These are phyloP conservation scores for Salix brachista DNA, from an alignment of 345 rosid genomes.

Conservation along the genomic window DNA sequence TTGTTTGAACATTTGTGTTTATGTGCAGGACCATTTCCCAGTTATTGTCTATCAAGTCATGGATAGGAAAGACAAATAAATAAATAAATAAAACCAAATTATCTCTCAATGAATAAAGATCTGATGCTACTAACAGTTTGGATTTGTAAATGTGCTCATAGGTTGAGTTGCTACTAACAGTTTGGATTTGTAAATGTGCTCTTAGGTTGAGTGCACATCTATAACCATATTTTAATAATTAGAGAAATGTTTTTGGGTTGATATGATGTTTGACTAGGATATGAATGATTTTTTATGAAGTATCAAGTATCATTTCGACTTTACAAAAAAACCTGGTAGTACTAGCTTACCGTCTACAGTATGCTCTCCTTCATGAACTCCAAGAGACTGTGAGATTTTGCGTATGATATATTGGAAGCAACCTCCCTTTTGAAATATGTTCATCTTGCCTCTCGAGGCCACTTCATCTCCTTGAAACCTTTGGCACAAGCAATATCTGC, in stretches of 20 bases:
- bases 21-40: neutral
- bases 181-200: neutral
- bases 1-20: no score
- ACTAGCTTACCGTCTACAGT: neutral
- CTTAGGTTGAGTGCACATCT: neutral
- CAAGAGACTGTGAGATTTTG: neutral
- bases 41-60: neutral
- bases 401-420: neutral
- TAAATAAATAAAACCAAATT: neutral
- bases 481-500: neutral
- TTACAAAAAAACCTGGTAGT: neutral
- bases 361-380: neutral
- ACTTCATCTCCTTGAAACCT: no score
- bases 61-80: neutral
- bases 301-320: neutral
- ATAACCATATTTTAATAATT: neutral
- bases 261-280: neutral
- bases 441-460: neutral
- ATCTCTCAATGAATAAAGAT: neutral
- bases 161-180: neutral
- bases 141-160: neutral
- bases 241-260: neutral
- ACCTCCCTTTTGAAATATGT: neutral
- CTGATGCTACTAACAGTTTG: neutral
- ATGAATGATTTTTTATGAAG: neutral